Conservation (phyloP, 2,329 filamentous ascomycete species). For the Colletotrichum sansevieriae region DNA sequence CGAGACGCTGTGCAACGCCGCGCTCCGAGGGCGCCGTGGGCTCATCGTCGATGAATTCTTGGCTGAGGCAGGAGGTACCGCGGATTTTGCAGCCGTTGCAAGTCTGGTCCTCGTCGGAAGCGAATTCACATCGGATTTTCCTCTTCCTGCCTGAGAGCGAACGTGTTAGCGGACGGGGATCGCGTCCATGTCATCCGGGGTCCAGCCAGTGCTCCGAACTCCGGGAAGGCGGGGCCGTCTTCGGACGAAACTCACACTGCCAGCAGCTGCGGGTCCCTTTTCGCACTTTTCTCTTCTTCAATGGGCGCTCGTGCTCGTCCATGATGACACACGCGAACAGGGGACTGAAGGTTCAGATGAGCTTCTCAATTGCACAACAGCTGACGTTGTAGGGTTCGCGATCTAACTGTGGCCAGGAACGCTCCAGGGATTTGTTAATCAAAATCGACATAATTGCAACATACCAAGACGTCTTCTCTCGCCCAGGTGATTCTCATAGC, state of each 20-base stretch:
- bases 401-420: no score
- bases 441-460: neutral
- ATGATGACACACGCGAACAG: neutral
- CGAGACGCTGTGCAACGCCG: conserved; percentile 58
- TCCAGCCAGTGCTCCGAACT: neutral
- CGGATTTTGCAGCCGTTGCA: conserved; percentile 63
- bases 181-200: neutral
- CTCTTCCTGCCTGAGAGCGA: conserved; percentile 51
- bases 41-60: conserved; percentile 58
- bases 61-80: conserved; percentile 59
- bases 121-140: conserved; percentile 65
- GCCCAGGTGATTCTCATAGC: no score
- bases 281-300: conserved; percentile 58
- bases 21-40: conserved; percentile 49
- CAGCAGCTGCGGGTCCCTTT: conserved; percentile 71
- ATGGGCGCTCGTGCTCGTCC: conserved; percentile 36
- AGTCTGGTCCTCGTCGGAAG: conserved; percentile 50
- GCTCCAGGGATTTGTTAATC: neutral
- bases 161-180: conserved; percentile 8
- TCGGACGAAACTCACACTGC: conserved; percentile 62
- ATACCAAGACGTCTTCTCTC: no score
- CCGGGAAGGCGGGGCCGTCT: conserved; percentile 1
- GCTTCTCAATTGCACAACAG: no score
- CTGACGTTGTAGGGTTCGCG: no score
- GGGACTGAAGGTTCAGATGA: no score